Base-by-base conservation (phyloP, 345 rosid genomes). In the Eucalyptus albens region DNA sequence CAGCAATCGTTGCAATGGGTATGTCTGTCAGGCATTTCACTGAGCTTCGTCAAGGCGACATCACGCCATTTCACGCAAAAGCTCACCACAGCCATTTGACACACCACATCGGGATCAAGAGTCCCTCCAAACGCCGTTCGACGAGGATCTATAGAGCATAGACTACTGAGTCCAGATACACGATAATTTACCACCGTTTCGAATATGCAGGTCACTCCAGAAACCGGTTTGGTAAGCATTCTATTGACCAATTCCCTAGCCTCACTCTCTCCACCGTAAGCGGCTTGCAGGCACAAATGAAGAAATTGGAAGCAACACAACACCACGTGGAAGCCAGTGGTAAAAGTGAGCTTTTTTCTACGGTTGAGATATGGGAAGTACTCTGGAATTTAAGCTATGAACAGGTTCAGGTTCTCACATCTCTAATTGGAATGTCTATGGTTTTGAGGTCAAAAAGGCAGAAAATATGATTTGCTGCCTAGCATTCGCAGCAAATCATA, bases 41-140 rank as follows among this genome's bases (percentile, higher is more conserved):
- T 95, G 82, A 92, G 87, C 72, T 93, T 88, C 1, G 97, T 95
- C 50, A 91, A 87, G 53, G 24, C 90, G 45, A 96, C 91, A 55
- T 95, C 92, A 69, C 95, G 95, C 50, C 97, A 96, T 86, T 93
- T 95, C 10, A 95, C 96, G 77, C 91, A 95, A 21, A 96, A 96
- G 50, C 93, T 93, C 33, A 94, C 59, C 93, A 95, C 88, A 16
- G 97, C 94, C 5, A 95, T 94, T 92, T 88, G 94, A 77, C 95
- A 93, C 72, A 93, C 95, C 83, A 94, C 89, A 90, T 94, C 95
- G 8, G 96, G 96, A n/a, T 53, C 62, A 80, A 91, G 69, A 91
- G 92, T 91, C 24, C 40, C 90, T 53, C 62, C 88, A 87, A 92
- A 94, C 89, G 93, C 91, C 90, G 88, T 87, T 14, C 85, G 93